Evolutionary conservation across 31 red algal genomes (phyloP).

Genomic region (Bonnemaisonia californica): DNA sequence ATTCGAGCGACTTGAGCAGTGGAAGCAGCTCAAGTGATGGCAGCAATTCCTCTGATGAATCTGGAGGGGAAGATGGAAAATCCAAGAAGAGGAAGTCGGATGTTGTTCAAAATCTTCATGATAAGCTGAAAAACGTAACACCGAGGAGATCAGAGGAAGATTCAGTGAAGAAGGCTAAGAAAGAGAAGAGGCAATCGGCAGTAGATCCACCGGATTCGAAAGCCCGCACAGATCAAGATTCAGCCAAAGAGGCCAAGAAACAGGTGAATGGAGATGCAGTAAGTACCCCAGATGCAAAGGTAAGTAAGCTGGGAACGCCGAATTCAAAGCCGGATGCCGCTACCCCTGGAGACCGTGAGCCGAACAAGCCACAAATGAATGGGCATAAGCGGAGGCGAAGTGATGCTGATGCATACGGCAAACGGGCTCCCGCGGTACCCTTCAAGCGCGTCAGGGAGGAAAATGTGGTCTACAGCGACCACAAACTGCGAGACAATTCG

Average conservation of each 20-base stretch:
- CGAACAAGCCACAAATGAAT: background rate
- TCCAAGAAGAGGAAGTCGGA: constrained; percentile 27
- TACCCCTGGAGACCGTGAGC: no score
- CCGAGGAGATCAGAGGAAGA: constrained; percentile 6
- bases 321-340: background rate
- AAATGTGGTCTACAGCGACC: constrained; percentile 69
- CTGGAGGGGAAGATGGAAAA: constrained; percentile 31
- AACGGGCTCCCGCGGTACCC: constrained; percentile 16
- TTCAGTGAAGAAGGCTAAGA: background rate
- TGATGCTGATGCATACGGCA: constrained; percentile 12
- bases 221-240: background rate
- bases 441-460: constrained; percentile 77
- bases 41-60: background rate
- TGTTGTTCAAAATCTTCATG: constrained; percentile 39
- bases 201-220: background rate
- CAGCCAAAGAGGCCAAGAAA: background rate
- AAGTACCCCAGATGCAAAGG: background rate
- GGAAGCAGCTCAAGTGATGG: background rate
- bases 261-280: background rate
- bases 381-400: constrained; percentile 22
- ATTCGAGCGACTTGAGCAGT: background rate
- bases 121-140: constrained; percentile 35
- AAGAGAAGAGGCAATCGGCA: background rate
- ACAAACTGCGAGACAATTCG: constrained; percentile 71
- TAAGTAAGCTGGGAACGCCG: no score